These are phyloP conservation scores for Allium fistulosum DNA, from an alignment of 106 monocot species.

Conservation along the genomic window DNA sequence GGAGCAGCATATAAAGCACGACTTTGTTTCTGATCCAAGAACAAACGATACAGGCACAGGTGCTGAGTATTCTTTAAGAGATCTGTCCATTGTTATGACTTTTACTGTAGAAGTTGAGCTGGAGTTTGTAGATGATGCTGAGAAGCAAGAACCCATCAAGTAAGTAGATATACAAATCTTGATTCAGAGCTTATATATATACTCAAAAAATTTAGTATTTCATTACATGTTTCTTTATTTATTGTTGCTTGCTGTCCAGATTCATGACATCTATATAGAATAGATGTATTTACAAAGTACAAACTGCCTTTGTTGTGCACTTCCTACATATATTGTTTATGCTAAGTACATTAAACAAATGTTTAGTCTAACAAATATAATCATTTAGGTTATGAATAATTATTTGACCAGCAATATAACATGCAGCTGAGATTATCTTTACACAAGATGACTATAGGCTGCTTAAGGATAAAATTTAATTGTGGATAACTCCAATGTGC, in stretches of 20 bases:
- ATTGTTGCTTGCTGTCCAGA: too few relatives aligned
- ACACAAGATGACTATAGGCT: neutral
- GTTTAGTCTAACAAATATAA: too few relatives aligned
- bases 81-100: neutral
- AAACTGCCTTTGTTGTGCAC: slow-evolving; percentile 18
- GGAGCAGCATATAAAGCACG: neutral
- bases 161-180: too few relatives aligned
- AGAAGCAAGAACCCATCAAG: slow-evolving; percentile 17
- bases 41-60: neutral
- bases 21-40: neutral
- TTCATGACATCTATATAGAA: too few relatives aligned
- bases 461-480: neutral
- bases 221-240: too few relatives aligned
- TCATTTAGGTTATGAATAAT: too few relatives aligned
- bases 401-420: too few relatives aligned
- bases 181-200: too few relatives aligned
- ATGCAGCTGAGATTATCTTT: too few relatives aligned
- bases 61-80: neutral
- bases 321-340: slow-evolving; percentile 19
- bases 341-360: neutral
- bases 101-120: neutral
- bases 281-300: too few relatives aligned
- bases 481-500: too few relatives aligned
- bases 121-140: neutral
- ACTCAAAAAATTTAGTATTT: too few relatives aligned